Evolutionary conservation across 2,329 filamentous ascomycete species (phyloP), one percentile per base, ranked within the genome.

Genomic region (Claviceps arundinis): DNA sequence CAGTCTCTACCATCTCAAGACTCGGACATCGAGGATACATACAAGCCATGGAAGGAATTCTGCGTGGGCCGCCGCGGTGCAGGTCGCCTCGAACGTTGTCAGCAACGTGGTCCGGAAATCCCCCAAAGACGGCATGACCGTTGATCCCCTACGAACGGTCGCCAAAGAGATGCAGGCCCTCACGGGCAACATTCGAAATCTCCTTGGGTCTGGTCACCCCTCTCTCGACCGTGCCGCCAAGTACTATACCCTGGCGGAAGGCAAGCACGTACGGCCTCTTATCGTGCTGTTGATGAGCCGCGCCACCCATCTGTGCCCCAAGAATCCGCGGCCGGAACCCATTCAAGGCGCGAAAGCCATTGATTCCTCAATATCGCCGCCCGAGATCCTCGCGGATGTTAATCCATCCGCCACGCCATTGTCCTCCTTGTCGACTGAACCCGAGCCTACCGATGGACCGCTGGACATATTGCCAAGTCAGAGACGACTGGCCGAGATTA

Each of bases 91-190:
- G 58, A 84, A 84, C 65, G 77, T 89, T 55, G 83, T 89, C 58
- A 77, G 77, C 59, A 85, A 84, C 64, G 80, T 79, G 45, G 74
- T 84, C 55, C 77, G 78, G 59, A 74, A 79, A 59, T 74, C 80
- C 52, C 74, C 78, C 56, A 80, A 82, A 59, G 75, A 75, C 59
- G 78, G 80, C 54, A 81, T 95, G 71, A 80, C 82, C 56, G 80
- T 95, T 62, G 91, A 97, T 66, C 91, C 91, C 37, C 77, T 97
- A 62, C 81, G 87, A 56, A 85, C 88, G 37, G 90, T 97, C 37
- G 91, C 88, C 56, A 94, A 95, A 71, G 91, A 97, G 74, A 88
- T 98, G 83, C 93, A 95, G 70, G 94, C 90, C 61, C 72, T 97
- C 63, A 95, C 87, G 11, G 89, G 89, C 51, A 95, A 97, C 62